phyloP scores from a whole-genome alignment of 225 moss, liverwort and hornwort genomes.

The Climacium dendroides region DNA sequence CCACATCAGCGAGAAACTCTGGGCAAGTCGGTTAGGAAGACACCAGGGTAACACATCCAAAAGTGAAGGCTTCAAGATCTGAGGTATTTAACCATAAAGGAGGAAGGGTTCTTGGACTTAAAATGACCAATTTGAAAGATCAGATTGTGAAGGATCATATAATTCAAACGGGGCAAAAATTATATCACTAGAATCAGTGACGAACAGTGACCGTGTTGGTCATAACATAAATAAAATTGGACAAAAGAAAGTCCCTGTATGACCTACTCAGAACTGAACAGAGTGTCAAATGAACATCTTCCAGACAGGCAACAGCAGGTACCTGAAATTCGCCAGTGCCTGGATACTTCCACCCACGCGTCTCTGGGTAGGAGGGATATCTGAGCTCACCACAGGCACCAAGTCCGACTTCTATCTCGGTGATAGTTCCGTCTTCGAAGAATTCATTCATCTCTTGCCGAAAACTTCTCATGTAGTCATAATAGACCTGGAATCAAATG shows the following conservation, averaged over 20 bases:
- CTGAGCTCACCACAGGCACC: conserved; percentile 73
- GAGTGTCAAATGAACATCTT: not conserved
- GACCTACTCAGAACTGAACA: not conserved
- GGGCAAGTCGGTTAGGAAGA: not conserved
- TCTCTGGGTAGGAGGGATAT: conserved; percentile 65
- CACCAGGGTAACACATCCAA: not conserved
- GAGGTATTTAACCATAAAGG: not conserved
- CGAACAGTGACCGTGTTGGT: not conserved
- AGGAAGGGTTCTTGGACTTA: not conserved
- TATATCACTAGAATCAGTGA: not conserved
- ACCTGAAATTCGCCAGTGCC: conserved; percentile 83
- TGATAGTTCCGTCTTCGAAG: conserved; percentile 31
- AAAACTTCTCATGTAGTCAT: conserved; percentile 79
- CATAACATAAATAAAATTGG: not conserved
- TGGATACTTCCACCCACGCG: conserved; percentile 64
- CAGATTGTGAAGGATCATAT: not conserved
- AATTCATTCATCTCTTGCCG: conserved; percentile 40
- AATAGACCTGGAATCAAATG: conserved; percentile 53
- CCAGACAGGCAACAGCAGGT: not conserved
- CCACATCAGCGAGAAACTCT: not conserved
- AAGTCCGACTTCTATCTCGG: conserved; percentile 54
- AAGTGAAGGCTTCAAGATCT: not conserved
- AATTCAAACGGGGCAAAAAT: not conserved
- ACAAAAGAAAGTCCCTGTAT: not conserved
- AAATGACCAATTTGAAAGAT: not conserved